Conservation (phyloP, 2,329 filamentous ascomycete genomes). For the Neofusicoccum umdonicola region DNA sequence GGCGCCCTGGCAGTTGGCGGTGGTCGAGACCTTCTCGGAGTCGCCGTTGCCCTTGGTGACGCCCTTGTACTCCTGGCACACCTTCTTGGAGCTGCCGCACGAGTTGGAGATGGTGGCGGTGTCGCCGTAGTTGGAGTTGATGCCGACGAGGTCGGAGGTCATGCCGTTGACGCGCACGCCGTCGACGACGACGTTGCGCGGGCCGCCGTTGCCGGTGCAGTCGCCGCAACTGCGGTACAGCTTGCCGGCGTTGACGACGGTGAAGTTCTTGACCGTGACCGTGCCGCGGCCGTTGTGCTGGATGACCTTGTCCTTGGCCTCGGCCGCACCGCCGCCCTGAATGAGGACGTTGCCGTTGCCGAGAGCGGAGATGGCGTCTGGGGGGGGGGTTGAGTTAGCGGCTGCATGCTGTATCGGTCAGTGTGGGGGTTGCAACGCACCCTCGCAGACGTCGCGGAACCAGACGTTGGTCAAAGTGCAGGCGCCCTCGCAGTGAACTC, state of each 20-base stretch:
- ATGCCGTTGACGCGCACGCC: conserved; percentile 29
- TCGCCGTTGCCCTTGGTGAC: conserved; percentile 5
- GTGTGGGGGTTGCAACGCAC: conserved; percentile 19
- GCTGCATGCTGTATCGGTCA: too few relatives aligned
- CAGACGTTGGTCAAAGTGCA: conserved; percentile 43
- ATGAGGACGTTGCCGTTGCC: conserved; percentile 27
- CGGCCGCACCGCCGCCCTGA: conserved; percentile 26
- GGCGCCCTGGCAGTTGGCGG: conserved; percentile 10
- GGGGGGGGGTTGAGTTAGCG: conserved; percentile 34
- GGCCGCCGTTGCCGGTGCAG: conserved; percentile 28
- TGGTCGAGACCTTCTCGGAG: not conserved
- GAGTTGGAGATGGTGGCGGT: conserved; percentile 44
- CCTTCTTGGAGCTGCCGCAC: conserved; percentile 24
- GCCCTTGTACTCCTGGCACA: conserved; percentile 27
- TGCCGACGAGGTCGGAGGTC: conserved; percentile 27
- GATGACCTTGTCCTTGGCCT: conserved; percentile 31
- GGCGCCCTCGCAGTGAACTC: conserved; percentile 51
- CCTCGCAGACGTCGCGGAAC: conserved; percentile 37
- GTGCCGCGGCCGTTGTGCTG: conserved; percentile 34
- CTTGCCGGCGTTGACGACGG: conserved; percentile 28
- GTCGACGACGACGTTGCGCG: conserved; percentile 41
- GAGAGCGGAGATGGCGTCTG: conserved; percentile 31
- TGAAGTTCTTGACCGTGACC: conserved; percentile 33
- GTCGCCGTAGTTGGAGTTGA: conserved; percentile 51
- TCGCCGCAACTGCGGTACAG: conserved; percentile 32